phyloP scores from a whole-genome alignment of 768 basidiomycete species.

The Pulveroboletus sp. region DNA sequence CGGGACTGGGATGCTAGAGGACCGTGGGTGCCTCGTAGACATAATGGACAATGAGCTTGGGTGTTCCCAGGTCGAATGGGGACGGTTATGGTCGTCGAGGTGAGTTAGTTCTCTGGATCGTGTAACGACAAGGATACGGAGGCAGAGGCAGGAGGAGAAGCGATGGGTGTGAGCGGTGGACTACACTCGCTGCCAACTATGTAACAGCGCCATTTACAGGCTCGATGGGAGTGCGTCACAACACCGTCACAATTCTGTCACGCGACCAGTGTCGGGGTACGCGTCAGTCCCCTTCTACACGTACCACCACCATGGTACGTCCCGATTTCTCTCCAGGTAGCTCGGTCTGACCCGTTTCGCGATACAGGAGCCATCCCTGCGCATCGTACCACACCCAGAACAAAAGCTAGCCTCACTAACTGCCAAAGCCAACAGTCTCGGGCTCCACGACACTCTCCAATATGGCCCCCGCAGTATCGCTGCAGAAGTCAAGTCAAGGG shows the following conservation, averaged over 20 bases:
- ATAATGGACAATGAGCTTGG: conserved; percentile 32
- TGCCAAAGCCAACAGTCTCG: conserved; percentile 68
- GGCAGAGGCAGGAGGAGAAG: neutral
- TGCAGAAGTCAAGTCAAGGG: conserved; percentile 60
- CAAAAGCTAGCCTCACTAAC: conserved; percentile 60
- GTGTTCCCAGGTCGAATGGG: neutral
- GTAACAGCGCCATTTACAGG: neutral
- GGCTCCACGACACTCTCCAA: conserved; percentile 83
- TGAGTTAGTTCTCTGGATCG: neutral
- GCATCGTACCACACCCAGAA: conserved; percentile 54
- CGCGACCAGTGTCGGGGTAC: conserved; percentile 14
- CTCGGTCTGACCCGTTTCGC: neutral
- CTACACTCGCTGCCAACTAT: neutral
- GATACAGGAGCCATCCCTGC: conserved; percentile 46
- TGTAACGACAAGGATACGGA: neutral
- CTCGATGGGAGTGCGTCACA: conserved; percentile 23
- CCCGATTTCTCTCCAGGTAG: neutral
- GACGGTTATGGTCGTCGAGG: neutral
- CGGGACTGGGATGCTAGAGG: conserved; percentile 63
- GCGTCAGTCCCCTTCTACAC: conserved; percentile 8
- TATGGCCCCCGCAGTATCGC: conserved; percentile 83
- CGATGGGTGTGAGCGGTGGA: neutral
- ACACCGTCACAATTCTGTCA: conserved; percentile 25
- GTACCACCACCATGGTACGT: conserved; percentile 20
- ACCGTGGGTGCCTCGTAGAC: conserved; percentile 52